Conservation (phyloP, 345 rosid species). For the Hevea brasiliensis region DNA sequence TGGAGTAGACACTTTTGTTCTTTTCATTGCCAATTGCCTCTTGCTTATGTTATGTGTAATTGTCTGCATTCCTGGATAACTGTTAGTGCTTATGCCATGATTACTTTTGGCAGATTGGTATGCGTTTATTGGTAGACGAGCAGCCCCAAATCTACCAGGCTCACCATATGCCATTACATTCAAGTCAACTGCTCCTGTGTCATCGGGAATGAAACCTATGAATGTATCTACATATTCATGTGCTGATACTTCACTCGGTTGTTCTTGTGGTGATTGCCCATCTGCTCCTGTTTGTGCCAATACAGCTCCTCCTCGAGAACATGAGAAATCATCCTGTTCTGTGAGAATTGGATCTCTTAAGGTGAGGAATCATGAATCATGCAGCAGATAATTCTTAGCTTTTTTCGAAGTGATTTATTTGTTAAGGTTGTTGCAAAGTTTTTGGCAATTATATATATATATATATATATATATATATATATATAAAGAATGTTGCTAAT, state of each 20-base stretch:
- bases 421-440: slow-evolving; percentile 1
- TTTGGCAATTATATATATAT: too few species aligned
- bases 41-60: background rate
- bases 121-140: slow-evolving; percentile 80
- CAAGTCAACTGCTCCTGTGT: slow-evolving; percentile 49
- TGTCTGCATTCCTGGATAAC: background rate
- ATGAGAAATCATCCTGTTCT: slow-evolving; percentile 54
- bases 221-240: slow-evolving; percentile 85
- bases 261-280: slow-evolving; percentile 98
- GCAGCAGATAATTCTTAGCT: background rate
- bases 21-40: background rate
- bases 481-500: background rate
- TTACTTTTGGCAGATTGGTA: slow-evolving; percentile 75
- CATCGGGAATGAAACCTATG: slow-evolving; percentile 89
- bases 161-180: slow-evolving; percentile 85
- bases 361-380: slow-evolving; percentile 42
- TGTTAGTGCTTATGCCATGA: slow-evolving; percentile 21
- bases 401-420: background rate
- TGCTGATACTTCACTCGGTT: slow-evolving; percentile 74
- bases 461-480: too few species aligned
- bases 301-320: slow-evolving; percentile 49
- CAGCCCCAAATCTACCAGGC: slow-evolving; percentile 57
- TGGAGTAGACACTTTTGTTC: background rate
- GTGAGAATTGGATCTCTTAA: slow-evolving; percentile 72
- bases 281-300: slow-evolving; percentile 70